Base-by-base conservation (phyloP, 371 early-diverging fungal species). In the Haplosporangium sp. region DNA sequence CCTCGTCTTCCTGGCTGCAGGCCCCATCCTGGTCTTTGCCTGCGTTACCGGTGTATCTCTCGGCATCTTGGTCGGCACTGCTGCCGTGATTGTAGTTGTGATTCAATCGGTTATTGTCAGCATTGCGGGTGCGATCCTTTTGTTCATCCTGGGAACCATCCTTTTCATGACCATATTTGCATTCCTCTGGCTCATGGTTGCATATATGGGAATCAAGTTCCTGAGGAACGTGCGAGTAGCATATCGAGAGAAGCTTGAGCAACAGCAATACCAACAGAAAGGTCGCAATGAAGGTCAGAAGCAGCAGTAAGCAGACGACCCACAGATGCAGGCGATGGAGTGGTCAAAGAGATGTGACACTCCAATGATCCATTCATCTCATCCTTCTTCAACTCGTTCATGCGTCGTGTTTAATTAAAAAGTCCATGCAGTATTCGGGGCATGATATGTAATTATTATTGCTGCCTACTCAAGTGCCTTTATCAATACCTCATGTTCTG, bases 11-110 rank as follows among this genome's bases (percentile, higher is more conserved):
- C 57, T 79, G 48, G 73, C 73, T n/a, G 64, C 73, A 38, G 69
- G 65, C 2, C 80, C 80, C 0, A 23, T 79, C 42, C 21, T 69
- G 9, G 52, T 73, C 37, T 79, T 79, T 18, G 73, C 66, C 6
- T 79, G 69, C 47, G 67, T 79, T 36, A 65, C 69, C 5, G 73
- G 80, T 12, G 56, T 59, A 11, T 73, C 80, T 5, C 48, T 79
- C 9, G 69, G 72, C 2, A 42, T 79, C 12, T 36, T 79, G n/a
- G 52, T 63, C 0, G 69, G 80, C 16, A 52, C 51, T 0, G 80
- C 73, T 2, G 55, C 66, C 2, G 65, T 69, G 21, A 29, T 73
- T 7, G 59, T 79, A 12, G 41, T 69, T 12, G 41, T 73, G n/a
- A 23, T 79, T 42, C 80, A 79, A 40, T 68, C 73, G 11, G 69